phyloP scores from a whole-genome alignment of 2,329 filamentous ascomycete species.

The Diaporthe sp. region DNA sequence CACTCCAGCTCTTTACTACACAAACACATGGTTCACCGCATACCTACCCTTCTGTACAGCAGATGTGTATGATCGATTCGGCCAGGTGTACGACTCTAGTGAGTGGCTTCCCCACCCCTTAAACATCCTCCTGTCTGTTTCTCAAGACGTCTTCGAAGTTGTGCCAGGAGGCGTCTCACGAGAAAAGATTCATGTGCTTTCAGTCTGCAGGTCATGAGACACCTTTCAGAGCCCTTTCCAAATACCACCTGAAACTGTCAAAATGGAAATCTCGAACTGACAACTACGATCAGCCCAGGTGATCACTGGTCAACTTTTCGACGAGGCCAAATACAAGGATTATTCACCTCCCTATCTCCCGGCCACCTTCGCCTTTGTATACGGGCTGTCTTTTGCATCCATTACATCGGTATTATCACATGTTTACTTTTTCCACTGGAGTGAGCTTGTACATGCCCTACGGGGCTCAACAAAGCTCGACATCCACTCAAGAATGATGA shows the following conservation, averaged over 20 bases:
- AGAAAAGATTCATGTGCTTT: neutral
- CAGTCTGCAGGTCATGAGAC: neutral
- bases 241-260: too few species aligned
- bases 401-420: conserved; percentile 51
- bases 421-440: conserved; percentile 78
- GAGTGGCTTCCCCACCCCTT: neutral
- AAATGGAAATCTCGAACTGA: neutral
- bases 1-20: conserved; percentile 62
- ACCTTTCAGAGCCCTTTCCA: neutral
- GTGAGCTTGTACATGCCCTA: conserved; percentile 48
- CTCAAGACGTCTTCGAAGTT: neutral
- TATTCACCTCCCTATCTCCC: conserved; percentile 69
- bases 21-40: conserved; percentile 64
- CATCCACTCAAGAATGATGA: conserved; percentile 59
- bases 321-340: conserved; percentile 61
- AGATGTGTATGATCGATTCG: conserved; percentile 68
- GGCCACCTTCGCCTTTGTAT: conserved; percentile 55
- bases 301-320: conserved; percentile 59
- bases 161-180: neutral
- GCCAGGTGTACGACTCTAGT: conserved; percentile 60
- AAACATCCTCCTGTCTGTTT: neutral
- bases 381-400: conserved; percentile 48
- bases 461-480: conserved; percentile 51
- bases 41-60: conserved; percentile 66
- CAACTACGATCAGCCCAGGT: conserved; percentile 51